Evolutionary conservation across 2,329 filamentous ascomycete species (phyloP), one percentile per base, ranked within the genome.

Genomic region (Teratosphaeriaceae sp.): DNA sequence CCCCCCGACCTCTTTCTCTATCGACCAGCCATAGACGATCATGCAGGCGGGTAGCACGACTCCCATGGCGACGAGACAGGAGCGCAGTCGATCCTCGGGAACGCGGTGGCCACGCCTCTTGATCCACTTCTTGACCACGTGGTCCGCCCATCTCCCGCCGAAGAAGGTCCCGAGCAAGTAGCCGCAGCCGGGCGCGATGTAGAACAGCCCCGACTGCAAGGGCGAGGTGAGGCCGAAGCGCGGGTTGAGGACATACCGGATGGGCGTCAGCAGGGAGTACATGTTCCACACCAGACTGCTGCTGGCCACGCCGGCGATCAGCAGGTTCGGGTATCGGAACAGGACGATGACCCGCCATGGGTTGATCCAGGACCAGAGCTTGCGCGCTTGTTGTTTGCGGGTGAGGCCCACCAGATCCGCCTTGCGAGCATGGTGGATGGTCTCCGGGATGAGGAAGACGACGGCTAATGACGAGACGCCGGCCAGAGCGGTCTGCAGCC

Each of bases 251-350:
- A 87, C 75, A 52, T 85, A 85, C 16, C 84, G 79, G 43, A 87
- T 84, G 2, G 53, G 53, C 9, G 54, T 59, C 15, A 57, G 47
- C 16, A 59, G 0, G 79, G 79, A 24, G 61, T 85, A 85, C 69
- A 88, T 85, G 61, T 88, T 87, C 81, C 82, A 88, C 12, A 87
- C 78, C 1, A 89, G 67, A 11, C 75, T 72, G 1, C 74, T 75
- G 35, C 75, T 80, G 2, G 78, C 79, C 3, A 83, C 62, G 3
- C 74, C 77, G 13, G 75, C 73, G 43, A 82, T 69, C 12, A 84
- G 67, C 2, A 88, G 69, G 55, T 87, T 88, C 1, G 80, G 79
- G 57, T 85, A 85, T 13, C 73, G 70, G 61, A 82, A 85, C 7
- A 87, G 68, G 15, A 71, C 65, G 9, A 85, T 52, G 12, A 85